Base-by-base conservation (phyloP, 352 stramenopile species). In the Pilasporangium apinafurcum region DNA sequence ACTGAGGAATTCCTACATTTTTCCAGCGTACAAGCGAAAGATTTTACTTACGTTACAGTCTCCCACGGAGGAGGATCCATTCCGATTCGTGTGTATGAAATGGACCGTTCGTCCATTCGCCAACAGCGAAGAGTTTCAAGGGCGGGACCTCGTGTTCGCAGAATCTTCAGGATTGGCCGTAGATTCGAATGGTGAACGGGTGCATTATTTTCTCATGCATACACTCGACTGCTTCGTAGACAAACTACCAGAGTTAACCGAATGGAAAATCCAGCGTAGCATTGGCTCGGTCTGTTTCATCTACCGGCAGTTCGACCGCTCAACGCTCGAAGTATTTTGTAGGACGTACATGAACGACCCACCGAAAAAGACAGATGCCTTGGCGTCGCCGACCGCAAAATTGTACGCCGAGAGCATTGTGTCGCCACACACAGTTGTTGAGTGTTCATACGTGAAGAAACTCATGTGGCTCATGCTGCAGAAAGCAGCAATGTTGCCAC, bases 161-260 rank as follows among this genome's bases (percentile, higher is more conserved):
- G 68, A 84, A 27, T 59, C 55, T 1, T 72, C 59, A 0, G 71
- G 72, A 0, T 37, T 65, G 8, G 62, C 53, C 0, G 40, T 34
- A 2, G 65, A 82, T 37, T 57, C 48, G 1, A 57, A 59, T 14
- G 68, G 68, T 5, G 49, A 61, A 5, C 59, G 38, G 17, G 56
- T 70, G 13, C 61, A 63, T 0, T 86, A 80, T 51, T 68, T 66
- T 21, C 29, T 84, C 8, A 62, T 79, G 53, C 71, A 83, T 45
- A 82, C 72, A 10, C 51, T 85, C 28, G 48, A 58, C 18, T n/a
- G n/a, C n/a, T 28, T 80, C 5, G 25, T 53, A 2, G 56, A 46
- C 1, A 51, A 45, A 0, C 38, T 67, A 13, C 72, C 63, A 0
- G 62, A 82, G 16, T 64, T 85, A 21, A 37, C 40, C 0, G 56